Evolutionary conservation across 495 filamentous ascomycete genomes (phyloP).

Genomic region (Penicillium cinerascens): DNA sequence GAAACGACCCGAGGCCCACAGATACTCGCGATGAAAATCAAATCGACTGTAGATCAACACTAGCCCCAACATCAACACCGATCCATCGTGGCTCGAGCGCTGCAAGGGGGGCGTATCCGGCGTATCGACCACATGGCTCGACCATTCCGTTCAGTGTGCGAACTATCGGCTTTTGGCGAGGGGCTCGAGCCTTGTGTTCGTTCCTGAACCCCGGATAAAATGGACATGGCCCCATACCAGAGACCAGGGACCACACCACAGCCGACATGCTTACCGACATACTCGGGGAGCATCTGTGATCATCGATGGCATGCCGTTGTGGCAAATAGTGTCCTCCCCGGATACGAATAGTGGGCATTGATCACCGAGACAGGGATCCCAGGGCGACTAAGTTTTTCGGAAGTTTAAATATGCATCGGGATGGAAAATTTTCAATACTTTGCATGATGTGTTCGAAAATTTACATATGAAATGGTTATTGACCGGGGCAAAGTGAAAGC

Average conservation of each 20-base stretch:
- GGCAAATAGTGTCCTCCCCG: no score
- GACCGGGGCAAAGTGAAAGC: no score
- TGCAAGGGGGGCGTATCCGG: not conserved
- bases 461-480: no score
- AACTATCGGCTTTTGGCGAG: conserved; percentile 1
- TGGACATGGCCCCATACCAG: not conserved
- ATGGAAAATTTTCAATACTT: no score
- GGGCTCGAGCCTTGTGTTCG: conserved; percentile 7
- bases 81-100: no score
- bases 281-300: no score
- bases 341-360: not conserved
- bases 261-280: conserved; percentile 1
- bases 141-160: not conserved
- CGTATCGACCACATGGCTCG: not conserved
- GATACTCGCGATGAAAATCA: not conserved
- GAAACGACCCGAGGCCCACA: not conserved
- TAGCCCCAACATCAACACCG: not conserved
- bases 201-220: conserved; percentile 1
- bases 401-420: conserved; percentile 1
- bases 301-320: no score
- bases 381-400: conserved; percentile 11
- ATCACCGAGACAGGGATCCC: conserved; percentile 7
- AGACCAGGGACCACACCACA: not conserved
- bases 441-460: no score
- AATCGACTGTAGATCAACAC: not conserved